Base-by-base conservation (phyloP, 192 early-diverging fungal genomes). In the Coemansia sp. region DNA sequence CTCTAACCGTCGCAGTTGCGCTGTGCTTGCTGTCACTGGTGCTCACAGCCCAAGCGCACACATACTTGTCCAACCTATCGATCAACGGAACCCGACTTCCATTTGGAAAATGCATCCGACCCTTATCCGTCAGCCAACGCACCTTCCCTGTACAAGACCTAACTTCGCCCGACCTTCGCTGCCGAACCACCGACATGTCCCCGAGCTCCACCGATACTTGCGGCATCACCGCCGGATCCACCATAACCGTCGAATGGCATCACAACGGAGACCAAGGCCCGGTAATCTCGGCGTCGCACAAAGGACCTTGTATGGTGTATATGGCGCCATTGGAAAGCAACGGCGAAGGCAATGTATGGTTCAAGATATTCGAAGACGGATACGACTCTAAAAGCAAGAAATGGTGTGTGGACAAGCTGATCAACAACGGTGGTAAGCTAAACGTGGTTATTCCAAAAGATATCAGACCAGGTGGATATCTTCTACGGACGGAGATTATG, bases 311-410 rank as follows among this genome's bases (percentile, higher is more conserved):
- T 30, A 48, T 55, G 3, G 63, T 64, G 10, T 64, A 64, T 38
- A 64, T 64, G 63, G 49, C 63, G 12, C 63, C 63, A 6, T 1
- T 56, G 33, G 48, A 38, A 6, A 54, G 49, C 25, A 64, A 64
- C 36, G 63, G 63, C 49, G 14, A 50, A 12, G 63, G 63, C 33
- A 20, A 52, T 32, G 63, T 64, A 1, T 64, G 63, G 63, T 64
- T 64, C 48, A 64, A 64, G 63, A 52, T 64, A 2, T 64, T 55
- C n/a, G 54, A 64, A 25, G 63, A 64, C 10, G 63, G 54, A 2
- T 64, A 64, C 5, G 49, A 64, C 16, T 17, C 50, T 25, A 14
- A 5, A 0, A 64, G 11, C 20, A 42, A 64, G 2, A 6, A 40
- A 30, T 64, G 63, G 63, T 64, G 63, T 22, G 38, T 56, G 4